A percentile compares a stretch with the other conserved stretches of the same genome.
These are phyloP conservation scores for Ceratobasidium sp. DNA, from an alignment of 1,284 basidiomycete species.

Conservation along the genomic window DNA sequence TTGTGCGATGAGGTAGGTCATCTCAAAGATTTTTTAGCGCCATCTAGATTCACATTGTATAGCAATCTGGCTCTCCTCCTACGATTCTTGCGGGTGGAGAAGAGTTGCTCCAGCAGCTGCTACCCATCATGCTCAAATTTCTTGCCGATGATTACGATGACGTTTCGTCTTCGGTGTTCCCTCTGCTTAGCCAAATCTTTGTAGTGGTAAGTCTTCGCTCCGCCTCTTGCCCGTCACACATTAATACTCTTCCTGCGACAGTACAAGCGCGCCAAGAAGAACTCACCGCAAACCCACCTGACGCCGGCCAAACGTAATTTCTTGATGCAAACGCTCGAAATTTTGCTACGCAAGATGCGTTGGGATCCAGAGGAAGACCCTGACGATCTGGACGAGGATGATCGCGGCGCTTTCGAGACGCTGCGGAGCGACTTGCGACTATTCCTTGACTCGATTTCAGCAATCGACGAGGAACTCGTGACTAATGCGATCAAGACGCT, in stretches of 20 bases:
- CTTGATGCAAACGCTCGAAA: slow-evolving; percentile 78
- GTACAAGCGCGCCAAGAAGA: slow-evolving; percentile 81
- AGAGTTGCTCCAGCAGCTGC: slow-evolving; percentile 67
- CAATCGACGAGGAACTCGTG: slow-evolving; percentile 82
- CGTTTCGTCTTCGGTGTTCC: slow-evolving; percentile 83
- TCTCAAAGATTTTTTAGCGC: slow-evolving; percentile 33
- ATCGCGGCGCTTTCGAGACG: slow-evolving; percentile 81
- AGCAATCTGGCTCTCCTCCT: slow-evolving; percentile 27
- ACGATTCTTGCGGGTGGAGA: slow-evolving; percentile 74
- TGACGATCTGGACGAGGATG: slow-evolving; percentile 88
- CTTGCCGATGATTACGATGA: slow-evolving; percentile 89
- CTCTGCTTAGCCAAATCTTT: slow-evolving; percentile 78
- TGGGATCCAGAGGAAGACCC: slow-evolving; percentile 88
- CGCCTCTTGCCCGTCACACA: slow-evolving; percentile 34
- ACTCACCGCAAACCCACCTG: slow-evolving; percentile 69
- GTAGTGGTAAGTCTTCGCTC: slow-evolving; percentile 62
- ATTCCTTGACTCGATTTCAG: slow-evolving; percentile 81
- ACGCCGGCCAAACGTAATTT: slow-evolving; percentile 76
- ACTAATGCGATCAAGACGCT: slow-evolving; percentile 73
- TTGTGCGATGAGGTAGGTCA: slow-evolving; percentile 75
- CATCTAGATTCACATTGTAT: background rate
- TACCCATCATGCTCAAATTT: slow-evolving; percentile 87
- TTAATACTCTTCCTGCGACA: slow-evolving; percentile 47
- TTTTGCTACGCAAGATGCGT: slow-evolving; percentile 86
- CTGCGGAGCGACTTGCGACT: slow-evolving; percentile 86